phyloP scores from a whole-genome alignment of 2,329 filamentous ascomycete genomes.

The Colletotrichum spinosum region DNA sequence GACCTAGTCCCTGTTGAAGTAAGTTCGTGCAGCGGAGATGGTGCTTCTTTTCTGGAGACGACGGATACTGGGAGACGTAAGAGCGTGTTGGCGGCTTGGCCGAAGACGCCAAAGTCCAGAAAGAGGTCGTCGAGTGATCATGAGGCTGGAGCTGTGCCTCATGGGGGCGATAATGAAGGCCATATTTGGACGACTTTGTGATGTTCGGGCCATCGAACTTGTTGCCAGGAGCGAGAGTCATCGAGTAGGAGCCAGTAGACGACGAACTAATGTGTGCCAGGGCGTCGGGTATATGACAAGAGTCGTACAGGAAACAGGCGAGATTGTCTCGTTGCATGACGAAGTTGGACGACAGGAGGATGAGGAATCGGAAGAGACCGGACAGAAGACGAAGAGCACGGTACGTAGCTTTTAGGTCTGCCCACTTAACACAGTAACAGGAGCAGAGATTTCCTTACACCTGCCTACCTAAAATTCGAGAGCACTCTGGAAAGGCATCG shows the following conservation, averaged over 20 bases:
- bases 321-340: too few species aligned
- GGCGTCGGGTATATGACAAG: too few species aligned
- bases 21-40: slow-evolving; percentile 6
- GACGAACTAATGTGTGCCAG: too few species aligned
- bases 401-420: not conserved
- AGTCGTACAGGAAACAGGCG: too few species aligned
- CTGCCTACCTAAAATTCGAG: not conserved
- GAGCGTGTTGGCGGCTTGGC: not conserved
- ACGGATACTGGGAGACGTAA: not conserved
- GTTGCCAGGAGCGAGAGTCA: too few species aligned
- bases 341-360: not conserved
- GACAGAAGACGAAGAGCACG: not conserved
- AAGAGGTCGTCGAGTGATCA: not conserved
- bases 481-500: too few species aligned
- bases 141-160: not conserved
- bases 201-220: too few species aligned
- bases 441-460: not conserved
- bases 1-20: slow-evolving; percentile 14
- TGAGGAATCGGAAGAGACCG: not conserved
- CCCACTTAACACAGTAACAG: too few species aligned
- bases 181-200: too few species aligned
- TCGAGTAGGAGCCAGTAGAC: too few species aligned
- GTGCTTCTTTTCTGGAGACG: slow-evolving; percentile 16
- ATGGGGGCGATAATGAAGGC: too few species aligned
- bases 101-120: not conserved